phyloP scores from a whole-genome alignment of 2,329 filamentous ascomycete genomes.

The Xylaria sp. region DNA sequence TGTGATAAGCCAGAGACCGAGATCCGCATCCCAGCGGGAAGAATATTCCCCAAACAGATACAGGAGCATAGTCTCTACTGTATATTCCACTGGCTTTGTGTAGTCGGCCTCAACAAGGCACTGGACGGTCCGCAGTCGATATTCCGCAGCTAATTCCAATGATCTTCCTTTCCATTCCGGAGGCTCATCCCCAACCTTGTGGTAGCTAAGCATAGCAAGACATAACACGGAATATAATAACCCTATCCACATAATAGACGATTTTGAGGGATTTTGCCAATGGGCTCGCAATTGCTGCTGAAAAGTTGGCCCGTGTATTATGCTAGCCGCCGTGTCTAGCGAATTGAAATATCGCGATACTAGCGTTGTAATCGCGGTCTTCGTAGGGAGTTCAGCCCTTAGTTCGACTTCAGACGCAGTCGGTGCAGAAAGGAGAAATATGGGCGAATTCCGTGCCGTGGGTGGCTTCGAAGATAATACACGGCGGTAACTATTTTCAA shows the following conservation, averaged over 20 bases:
- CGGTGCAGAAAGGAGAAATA: slow-evolving; percentile 78
- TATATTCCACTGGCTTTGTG: slow-evolving; percentile 74
- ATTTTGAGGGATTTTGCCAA: slow-evolving; percentile 75
- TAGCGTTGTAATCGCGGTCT: slow-evolving; percentile 81
- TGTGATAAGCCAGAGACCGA: slow-evolving; percentile 66
- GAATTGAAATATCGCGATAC: slow-evolving; percentile 92
- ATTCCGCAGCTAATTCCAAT: slow-evolving; percentile 65
- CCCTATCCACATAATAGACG: slow-evolving; percentile 78
- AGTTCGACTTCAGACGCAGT: slow-evolving; percentile 77
- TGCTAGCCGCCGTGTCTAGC: slow-evolving; percentile 70
- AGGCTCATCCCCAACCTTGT: slow-evolving; percentile 80
- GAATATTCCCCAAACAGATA: slow-evolving; percentile 79
- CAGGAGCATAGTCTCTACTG: slow-evolving; percentile 77
- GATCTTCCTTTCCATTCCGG: slow-evolving; percentile 74
- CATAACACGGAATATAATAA: slow-evolving; percentile 78
- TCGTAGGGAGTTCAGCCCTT: slow-evolving; percentile 77
- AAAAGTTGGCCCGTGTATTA: slow-evolving; percentile 85
- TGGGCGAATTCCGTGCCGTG: slow-evolving; percentile 67
- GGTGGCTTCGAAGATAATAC: slow-evolving; percentile 72
- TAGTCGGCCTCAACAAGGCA: slow-evolving; percentile 79
- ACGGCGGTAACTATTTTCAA: slow-evolving; percentile 80
- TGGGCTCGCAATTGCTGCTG: slow-evolving; percentile 69
- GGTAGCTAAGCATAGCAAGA: slow-evolving; percentile 78
- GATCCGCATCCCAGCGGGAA: slow-evolving; percentile 74
- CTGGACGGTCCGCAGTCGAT: slow-evolving; percentile 75